These are phyloP conservation scores for Chlamydomonas incerta DNA, from an alignment of 139 green algal genomes.

Conservation along the genomic window DNA sequence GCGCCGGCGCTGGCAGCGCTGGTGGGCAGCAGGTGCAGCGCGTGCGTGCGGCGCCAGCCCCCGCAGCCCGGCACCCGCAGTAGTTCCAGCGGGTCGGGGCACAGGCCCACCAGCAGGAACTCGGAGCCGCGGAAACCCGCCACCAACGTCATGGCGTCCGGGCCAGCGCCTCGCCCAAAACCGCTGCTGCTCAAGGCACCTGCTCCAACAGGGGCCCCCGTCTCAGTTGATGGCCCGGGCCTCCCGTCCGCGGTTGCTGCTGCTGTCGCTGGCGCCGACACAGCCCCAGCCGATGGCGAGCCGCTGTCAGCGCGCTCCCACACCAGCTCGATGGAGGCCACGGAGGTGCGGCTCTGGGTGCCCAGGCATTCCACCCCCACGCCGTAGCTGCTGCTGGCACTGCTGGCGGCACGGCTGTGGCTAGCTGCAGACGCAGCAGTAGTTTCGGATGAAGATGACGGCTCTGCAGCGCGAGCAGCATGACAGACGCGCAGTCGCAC, in stretches of 20 bases:
- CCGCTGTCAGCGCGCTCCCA: background rate
- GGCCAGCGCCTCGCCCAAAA: too few relatives aligned
- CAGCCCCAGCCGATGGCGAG: background rate
- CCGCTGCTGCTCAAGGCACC: too few relatives aligned
- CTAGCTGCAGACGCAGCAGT: background rate
- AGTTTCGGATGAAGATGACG: too few relatives aligned
- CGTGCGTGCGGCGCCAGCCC: slow-evolving; percentile 23
- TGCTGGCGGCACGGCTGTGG: background rate
- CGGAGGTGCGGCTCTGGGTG: slow-evolving; percentile 1
- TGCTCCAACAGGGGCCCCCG: too few relatives aligned
- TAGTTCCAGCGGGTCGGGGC: slow-evolving; percentile 8
- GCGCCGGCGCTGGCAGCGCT: background rate
- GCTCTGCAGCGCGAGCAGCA: too few relatives aligned
- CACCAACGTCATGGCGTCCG: background rate
- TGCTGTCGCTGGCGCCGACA: background rate
- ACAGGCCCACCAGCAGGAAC: background rate
- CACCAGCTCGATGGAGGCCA: slow-evolving; percentile 19
- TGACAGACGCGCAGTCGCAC: background rate
- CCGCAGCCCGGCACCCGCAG: slow-evolving; percentile 8
- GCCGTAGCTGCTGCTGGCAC: too few relatives aligned
- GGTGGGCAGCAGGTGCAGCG: background rate
- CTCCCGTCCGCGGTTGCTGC: background rate
- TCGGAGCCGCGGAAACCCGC: slow-evolving; percentile 13
- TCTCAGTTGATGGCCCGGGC: too few relatives aligned
- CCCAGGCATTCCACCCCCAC: slow-evolving; percentile 17